A percentile compares a stretch with the other conserved stretches of the same genome.
These are phyloP conservation scores for Candida khao-thaluensis DNA, from an alignment of 805 yeast genomes.

Conservation along the genomic window DNA sequence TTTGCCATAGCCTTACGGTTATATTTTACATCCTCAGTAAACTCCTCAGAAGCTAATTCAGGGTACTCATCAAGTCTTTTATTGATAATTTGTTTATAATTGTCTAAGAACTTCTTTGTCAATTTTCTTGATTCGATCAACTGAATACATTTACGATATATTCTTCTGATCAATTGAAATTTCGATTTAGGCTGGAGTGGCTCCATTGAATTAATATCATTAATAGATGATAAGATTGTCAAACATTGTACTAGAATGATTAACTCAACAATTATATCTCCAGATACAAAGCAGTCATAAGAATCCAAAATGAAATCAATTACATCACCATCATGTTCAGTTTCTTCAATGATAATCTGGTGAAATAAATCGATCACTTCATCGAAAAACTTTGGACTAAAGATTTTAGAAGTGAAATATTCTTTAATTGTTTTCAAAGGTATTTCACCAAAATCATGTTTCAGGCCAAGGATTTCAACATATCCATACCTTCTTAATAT, in stretches of 20 bases:
- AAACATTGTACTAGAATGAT: constrained; percentile 53
- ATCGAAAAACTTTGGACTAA: constrained; percentile 29
- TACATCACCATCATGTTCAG: constrained; percentile 39
- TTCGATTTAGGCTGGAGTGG: constrained; percentile 18
- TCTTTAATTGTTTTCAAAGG: constrained; percentile 43
- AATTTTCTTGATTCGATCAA: constrained; percentile 51
- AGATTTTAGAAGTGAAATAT: constrained; percentile 26
- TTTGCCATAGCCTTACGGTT: constrained; percentile 48
- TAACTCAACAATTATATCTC: constrained; percentile 61
- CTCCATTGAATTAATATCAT: constrained; percentile 23
- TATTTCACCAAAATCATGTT: constrained; percentile 79
- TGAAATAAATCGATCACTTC: constrained; percentile 30
- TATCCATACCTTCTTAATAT: constrained; percentile 88
- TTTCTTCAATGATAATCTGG: constrained; percentile 25
- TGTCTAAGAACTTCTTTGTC: constrained; percentile 36
- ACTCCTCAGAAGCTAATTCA: constrained; percentile 22
- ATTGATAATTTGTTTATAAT: constrained; percentile 33
- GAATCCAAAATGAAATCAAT: constrained; percentile 49
- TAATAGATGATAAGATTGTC: constrained; percentile 30
- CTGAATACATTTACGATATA: constrained; percentile 60
- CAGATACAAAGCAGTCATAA: constrained; percentile 60
- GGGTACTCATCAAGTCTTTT: constrained; percentile 51
- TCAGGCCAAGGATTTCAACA: constrained; percentile 72
- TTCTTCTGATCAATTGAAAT: constrained; percentile 44
- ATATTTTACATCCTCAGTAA: constrained; percentile 8